These are phyloP conservation scores for Pontederia crassipes DNA, from an alignment of 176 grass and related monocot species.

Conservation along the genomic window DNA sequence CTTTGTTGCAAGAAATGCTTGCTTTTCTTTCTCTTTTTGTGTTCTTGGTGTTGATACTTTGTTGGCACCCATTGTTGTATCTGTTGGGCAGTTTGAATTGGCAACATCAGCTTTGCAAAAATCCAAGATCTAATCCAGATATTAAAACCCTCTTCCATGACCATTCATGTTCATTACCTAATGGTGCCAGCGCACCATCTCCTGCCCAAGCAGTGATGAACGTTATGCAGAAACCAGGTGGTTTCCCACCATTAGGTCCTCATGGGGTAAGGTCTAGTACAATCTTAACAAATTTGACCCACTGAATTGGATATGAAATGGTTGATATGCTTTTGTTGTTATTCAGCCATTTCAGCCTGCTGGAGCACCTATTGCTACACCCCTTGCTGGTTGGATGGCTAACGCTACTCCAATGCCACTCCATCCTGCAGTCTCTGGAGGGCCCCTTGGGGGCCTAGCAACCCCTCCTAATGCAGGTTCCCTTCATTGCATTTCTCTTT, in stretches of 20 bases:
- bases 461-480: too few relatives aligned
- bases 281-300: not conserved
- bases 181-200: conserved; percentile 91
- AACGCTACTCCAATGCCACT: conserved; percentile 57
- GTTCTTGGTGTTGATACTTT: too few relatives aligned
- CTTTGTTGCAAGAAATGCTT: too few relatives aligned
- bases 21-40: too few relatives aligned
- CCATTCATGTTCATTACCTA: conserved; percentile 91
- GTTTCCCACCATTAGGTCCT: conserved; percentile 82
- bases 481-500: too few relatives aligned
- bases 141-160: conserved; percentile 99
- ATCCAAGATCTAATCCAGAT: conserved; percentile 96
- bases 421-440: conserved; percentile 74
- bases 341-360: conserved; percentile 91
- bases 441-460: conserved; percentile 45
- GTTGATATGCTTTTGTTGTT: not conserved
- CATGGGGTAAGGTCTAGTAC: conserved; percentile 55
- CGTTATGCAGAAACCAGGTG: conserved; percentile 84
- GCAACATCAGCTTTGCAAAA: conserved; percentile 99
- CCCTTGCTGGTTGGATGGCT: conserved; percentile 98
- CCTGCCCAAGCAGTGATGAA: conserved; percentile 79
- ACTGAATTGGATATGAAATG: not conserved
- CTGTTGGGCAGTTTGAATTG: conserved; percentile 82
- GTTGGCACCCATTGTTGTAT: not conserved
- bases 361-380: conserved; percentile 57